Base-by-base conservation (phyloP, 306 rosid genomes). In the Alnus glutinosa region DNA sequence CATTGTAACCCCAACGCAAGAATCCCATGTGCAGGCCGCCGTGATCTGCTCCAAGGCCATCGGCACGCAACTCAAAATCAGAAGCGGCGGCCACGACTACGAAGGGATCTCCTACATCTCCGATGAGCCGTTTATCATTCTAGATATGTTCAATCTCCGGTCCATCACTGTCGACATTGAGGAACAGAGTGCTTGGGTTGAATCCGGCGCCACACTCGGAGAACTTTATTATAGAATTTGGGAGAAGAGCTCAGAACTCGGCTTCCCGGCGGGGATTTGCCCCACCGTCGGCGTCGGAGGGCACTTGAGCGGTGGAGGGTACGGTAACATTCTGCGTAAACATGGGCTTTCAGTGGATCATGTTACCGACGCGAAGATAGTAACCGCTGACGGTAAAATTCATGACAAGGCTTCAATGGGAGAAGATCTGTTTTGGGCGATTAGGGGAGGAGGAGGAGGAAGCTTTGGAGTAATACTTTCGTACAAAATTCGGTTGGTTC, bases 21-120 rank as follows among this genome's bases (percentile, higher is more conserved):
- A 85, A 75, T 52, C 88, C 76, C 93, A 94, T 7, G 92, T 94
- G 39, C 89, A 84, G 28, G 84, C 84, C 15, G 70, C 94, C 3
- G 90, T 94, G 0, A 14, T 92, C 3, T 94, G 98, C 48, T 74
- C 96, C 54, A 87, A 86, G 39, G 37, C 2, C 49, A 64, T 86
- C 15, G 83, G 80, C 6, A 36, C 89, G 44, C 94, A 90, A 30
- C 79, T 92, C 80, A 90, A 85, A 81, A 87, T 84, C 71, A 80
- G 96, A 2, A 94, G 97, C 13, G 98, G 98, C 28, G 98, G 97
- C 9, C 98, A 91, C 72, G 98, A 93, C 79, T 90, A 73, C 23
- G 98, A 92, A 67, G 97, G 98, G 2, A 16, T 83, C 42, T 92
- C 98, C 0, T 94, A 94, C 76, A 70, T 82, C 80, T 92, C 97